phyloP scores from a whole-genome alignment of 2,329 filamentous ascomycete genomes.

The Verticillium alfalfae region DNA sequence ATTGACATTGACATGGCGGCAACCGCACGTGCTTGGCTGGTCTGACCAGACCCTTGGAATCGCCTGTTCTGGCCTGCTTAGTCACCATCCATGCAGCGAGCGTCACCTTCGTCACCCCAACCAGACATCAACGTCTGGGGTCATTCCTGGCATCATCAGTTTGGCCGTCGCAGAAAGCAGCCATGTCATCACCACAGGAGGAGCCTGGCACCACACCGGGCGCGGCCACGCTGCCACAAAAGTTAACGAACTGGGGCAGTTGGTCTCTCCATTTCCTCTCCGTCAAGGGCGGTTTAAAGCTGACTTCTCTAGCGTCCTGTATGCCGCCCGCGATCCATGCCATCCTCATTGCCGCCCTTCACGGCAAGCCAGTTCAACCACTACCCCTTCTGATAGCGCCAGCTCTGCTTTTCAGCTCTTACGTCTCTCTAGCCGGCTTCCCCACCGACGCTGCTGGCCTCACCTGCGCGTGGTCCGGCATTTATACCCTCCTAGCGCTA shows the following conservation, averaged over 20 bases:
- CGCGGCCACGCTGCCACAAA: slow-evolving; percentile 21
- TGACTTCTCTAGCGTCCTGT: slow-evolving; percentile 36
- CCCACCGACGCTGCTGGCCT: slow-evolving; percentile 51
- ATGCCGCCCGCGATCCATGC: slow-evolving; percentile 50
- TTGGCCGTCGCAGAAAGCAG: no score
- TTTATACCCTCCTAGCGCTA: slow-evolving; percentile 51
- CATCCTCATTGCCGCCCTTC: slow-evolving; percentile 50
- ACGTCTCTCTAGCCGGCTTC: slow-evolving; percentile 55
- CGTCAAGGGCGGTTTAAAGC: neutral
- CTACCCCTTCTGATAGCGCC: slow-evolving; percentile 46
- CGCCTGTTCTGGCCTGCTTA: neutral
- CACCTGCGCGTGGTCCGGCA: slow-evolving; percentile 49
- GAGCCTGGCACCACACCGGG: neutral
- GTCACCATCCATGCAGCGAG: neutral
- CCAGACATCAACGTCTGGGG: neutral
- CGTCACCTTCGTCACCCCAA: neutral
- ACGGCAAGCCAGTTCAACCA: slow-evolving; percentile 46
- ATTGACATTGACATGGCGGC: neutral
- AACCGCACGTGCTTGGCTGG: neutral
- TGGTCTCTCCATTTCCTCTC: slow-evolving; percentile 20
- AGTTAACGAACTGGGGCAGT: slow-evolving; percentile 44
- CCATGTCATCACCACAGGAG: neutral
- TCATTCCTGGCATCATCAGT: no score
- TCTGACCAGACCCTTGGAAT: neutral
- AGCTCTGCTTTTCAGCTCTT: slow-evolving; percentile 49